phyloP scores from a whole-genome alignment of 495 filamentous ascomycete genomes.

The Annulohypoxylon moriforme region DNA sequence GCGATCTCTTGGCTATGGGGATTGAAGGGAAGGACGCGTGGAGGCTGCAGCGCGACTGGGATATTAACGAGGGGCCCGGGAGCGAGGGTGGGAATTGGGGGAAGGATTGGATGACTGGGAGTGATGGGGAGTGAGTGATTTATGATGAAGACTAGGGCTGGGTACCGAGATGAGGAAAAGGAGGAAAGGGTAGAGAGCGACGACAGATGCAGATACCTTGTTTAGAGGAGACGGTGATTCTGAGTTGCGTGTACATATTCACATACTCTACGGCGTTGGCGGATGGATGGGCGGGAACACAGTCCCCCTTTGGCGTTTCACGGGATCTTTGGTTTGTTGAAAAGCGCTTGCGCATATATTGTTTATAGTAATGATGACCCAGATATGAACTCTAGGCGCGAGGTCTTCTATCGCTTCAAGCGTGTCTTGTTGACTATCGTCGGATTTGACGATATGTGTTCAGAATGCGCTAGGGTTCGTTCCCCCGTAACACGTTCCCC shows the following conservation, averaged over 20 bases:
- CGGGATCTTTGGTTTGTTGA: neutral
- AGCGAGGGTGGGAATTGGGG: conserved; percentile 43
- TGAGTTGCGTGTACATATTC: neutral
- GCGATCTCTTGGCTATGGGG: conserved; percentile 42
- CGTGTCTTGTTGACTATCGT: too few relatives aligned
- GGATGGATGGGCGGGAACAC: neutral
- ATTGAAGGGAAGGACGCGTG: conserved; percentile 52
- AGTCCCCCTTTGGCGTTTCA: neutral
- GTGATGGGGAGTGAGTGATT: neutral
- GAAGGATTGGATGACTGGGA: conserved; percentile 43
- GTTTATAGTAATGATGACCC: neutral
- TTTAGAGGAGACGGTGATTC: neutral
- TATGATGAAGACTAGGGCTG: neutral
- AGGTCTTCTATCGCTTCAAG: neutral
- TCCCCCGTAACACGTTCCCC: too few relatives aligned
- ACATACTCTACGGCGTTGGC: conserved; percentile 9
- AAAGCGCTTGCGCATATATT: conserved; percentile 3
- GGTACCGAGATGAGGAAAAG: neutral
- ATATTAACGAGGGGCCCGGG: conserved; percentile 35
- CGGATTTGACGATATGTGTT: too few relatives aligned
- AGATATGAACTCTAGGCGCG: neutral
- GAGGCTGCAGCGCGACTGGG: conserved; percentile 54
- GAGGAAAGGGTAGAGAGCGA: neutral
- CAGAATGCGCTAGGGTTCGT: too few relatives aligned
- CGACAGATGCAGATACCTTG: too few relatives aligned